phyloP scores from a whole-genome alignment of 257 asterid genomes.

The Jaltomata sinuosa region DNA sequence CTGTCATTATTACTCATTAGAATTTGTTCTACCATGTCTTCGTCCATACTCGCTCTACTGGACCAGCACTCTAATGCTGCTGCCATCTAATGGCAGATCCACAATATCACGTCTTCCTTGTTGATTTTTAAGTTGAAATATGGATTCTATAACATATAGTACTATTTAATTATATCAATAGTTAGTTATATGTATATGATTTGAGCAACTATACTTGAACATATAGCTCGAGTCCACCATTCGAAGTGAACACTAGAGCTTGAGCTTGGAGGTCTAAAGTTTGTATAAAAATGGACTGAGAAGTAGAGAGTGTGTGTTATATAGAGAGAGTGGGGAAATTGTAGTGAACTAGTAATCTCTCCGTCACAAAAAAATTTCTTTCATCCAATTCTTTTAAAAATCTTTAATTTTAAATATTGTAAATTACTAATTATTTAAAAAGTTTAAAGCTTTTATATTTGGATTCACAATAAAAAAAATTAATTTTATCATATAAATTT shows the following conservation, averaged over 20 bases:
- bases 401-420: no score
- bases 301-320: background rate
- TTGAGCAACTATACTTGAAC: background rate
- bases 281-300: background rate
- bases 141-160: no score
- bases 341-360: no score
- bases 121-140: background rate
- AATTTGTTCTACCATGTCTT: conserved; percentile 89
- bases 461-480: no score
- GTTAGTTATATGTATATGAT: background rate
- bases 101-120: background rate
- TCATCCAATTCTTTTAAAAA: no score
- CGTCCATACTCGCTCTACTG: conserved; percentile 78
- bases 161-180: background rate
- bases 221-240: no score
- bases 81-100: conserved; percentile 39
- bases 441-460: no score
- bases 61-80: conserved; percentile 98
- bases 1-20: conserved; percentile 74
- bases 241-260: background rate
- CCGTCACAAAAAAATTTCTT: no score
- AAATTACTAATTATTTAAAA: no score
- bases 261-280: background rate
- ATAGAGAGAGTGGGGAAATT: background rate
- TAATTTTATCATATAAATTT: no score